Conservation (phyloP, 169 alveolate species). For the Neospora caninum region DNA sequence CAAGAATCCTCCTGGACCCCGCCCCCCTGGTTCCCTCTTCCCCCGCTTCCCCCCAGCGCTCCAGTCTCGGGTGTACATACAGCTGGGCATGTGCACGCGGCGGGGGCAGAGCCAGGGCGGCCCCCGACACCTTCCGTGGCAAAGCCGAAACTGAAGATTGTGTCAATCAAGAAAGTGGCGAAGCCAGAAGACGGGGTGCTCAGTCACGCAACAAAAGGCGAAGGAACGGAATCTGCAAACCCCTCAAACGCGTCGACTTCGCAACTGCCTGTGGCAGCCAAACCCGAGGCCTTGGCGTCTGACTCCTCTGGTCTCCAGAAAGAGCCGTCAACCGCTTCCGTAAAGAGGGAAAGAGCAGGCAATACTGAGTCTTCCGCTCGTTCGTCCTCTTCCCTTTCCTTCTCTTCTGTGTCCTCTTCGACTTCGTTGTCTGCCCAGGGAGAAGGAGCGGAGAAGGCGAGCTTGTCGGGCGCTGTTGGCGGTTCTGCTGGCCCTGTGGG, state of each 20-base stretch:
- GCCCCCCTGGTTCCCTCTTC: conserved; percentile 43
- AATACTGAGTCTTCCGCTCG: neutral
- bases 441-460: too few relatives aligned
- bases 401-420: neutral
- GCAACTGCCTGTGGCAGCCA: too few relatives aligned
- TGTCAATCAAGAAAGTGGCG: neutral
- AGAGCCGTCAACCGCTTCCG: neutral
- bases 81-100: neutral
- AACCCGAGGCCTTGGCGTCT: neutral
- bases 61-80: neutral
- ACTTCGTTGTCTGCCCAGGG: too few relatives aligned
- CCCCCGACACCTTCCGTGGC: neutral
- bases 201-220: neutral
- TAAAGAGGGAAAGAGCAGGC: neutral
- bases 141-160: conserved; percentile 4
- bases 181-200: neutral
- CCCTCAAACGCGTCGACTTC: neutral
- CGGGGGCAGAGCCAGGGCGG: neutral
- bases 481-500: too few relatives aligned
- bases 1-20: conserved; percentile 56
- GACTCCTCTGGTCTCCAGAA: neutral
- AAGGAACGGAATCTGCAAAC: neutral
- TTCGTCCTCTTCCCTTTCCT: neutral
- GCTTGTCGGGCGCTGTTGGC: too few relatives aligned
- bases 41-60: neutral